Evolutionary conservation across 2,329 filamentous ascomycete genomes (phyloP).

Genomic region (Diplodia seriata): DNA sequence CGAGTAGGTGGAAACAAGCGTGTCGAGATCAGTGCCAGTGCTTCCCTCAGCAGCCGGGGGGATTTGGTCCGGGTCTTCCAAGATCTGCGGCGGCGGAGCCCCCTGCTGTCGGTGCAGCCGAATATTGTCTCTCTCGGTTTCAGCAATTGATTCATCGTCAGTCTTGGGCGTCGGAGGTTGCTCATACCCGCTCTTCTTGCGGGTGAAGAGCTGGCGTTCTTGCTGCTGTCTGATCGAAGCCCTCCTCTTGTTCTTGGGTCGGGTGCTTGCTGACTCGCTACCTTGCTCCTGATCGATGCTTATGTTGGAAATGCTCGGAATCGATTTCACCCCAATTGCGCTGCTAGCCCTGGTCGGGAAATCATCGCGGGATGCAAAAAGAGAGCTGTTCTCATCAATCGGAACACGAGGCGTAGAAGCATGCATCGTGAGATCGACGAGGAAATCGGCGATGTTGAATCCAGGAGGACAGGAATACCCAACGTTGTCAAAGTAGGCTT

Average conservation of each 20-base stretch:
- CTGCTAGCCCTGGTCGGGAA: slow-evolving; percentile 82
- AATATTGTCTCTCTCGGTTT: slow-evolving; percentile 60
- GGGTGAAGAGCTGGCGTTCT: slow-evolving; percentile 87
- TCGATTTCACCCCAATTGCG: slow-evolving; percentile 85
- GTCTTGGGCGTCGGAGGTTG: slow-evolving; percentile 67
- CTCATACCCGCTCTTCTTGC: slow-evolving; percentile 65
- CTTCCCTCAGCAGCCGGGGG: slow-evolving; percentile 64
- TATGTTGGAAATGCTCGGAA: slow-evolving; percentile 79
- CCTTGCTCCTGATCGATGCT: slow-evolving; percentile 65
- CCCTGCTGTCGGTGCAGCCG: slow-evolving; percentile 62
- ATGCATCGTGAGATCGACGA: slow-evolving; percentile 98
- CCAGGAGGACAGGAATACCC: slow-evolving; percentile 94
- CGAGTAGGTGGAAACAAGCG: slow-evolving; percentile 76
- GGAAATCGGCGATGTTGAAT: slow-evolving; percentile 98
- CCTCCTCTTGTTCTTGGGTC: slow-evolving; percentile 73
- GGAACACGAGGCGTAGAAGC: slow-evolving; percentile 67
- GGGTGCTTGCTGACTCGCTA: slow-evolving; percentile 63
- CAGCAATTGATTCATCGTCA: slow-evolving; percentile 62
- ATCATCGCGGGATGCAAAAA: slow-evolving; percentile 67
- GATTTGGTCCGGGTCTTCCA: slow-evolving; percentile 73
- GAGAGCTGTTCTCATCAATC: slow-evolving; percentile 63
- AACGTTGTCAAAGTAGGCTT: slow-evolving; percentile 88
- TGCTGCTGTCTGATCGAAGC: slow-evolving; percentile 86
- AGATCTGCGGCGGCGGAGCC: slow-evolving; percentile 63
- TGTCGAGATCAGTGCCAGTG: slow-evolving; percentile 77